A percentile compares a stretch with the other conserved stretches of the same genome.
Conservation (phyloP, 768 basidiomycete species). For the Paxillus rubicundulus region DNA sequence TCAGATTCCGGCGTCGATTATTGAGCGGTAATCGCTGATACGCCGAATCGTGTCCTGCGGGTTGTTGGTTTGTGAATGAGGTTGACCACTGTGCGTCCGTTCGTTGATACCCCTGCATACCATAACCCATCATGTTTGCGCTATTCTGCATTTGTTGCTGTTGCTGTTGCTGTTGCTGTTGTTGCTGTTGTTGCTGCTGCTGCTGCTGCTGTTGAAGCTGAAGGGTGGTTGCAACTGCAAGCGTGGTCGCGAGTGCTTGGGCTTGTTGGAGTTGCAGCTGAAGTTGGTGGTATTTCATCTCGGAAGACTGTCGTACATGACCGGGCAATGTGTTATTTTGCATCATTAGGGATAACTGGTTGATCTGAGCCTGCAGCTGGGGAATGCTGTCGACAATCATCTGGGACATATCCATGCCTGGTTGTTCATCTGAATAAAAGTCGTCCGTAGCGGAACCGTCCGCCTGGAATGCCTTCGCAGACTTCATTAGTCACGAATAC, state of each 20-base stretch:
- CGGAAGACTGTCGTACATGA: conserved; percentile 73
- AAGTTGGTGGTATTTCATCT: conserved; percentile 79
- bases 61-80: conserved; percentile 62
- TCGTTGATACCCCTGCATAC: conserved; percentile 45
- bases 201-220: conserved; percentile 53
- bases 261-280: conserved; percentile 80
- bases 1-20: conserved; percentile 71
- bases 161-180: conserved; percentile 33
- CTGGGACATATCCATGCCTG: conserved; percentile 68
- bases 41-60: conserved; percentile 72
- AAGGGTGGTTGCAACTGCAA: conserved; percentile 54
- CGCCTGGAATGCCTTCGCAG: conserved; percentile 21
- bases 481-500: conserved; percentile 1
- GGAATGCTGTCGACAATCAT: conserved; percentile 74
- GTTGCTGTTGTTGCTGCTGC: conserved; percentile 32
- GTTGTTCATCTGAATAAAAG: conserved; percentile 70
- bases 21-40: conserved; percentile 84
- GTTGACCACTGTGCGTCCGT: conserved; percentile 39
- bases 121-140: conserved; percentile 36
- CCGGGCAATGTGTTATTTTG: conserved; percentile 73
- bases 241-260: conserved; percentile 64
- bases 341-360: conserved; percentile 76
- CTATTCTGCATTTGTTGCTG: conserved; percentile 38
- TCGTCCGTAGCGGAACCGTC: conserved; percentile 50
- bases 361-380: conserved; percentile 80